Evolutionary conservation across 148 eudicot species (phyloP).

Genomic region (Vaccinium darrowii): DNA sequence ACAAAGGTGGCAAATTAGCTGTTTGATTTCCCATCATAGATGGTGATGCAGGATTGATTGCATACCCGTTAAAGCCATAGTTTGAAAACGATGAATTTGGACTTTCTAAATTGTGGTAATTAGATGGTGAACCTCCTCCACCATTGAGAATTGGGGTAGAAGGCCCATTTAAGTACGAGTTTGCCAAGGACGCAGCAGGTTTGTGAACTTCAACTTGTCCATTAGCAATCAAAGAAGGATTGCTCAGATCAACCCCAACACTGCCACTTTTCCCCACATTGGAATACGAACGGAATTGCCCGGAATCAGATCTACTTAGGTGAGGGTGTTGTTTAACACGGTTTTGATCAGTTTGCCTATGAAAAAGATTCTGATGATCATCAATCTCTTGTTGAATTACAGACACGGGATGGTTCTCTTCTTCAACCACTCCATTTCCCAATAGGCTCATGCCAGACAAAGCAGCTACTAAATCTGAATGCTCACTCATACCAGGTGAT

Average conservation of each 20-base stretch:
- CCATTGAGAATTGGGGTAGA: slow-evolving; percentile 30
- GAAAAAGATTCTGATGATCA: slow-evolving; percentile 38
- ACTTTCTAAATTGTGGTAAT: slow-evolving; percentile 62
- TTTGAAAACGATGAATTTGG: slow-evolving; percentile 71
- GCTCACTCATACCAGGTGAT: slow-evolving; percentile 34
- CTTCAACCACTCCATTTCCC: slow-evolving; percentile 40
- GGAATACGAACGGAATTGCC: slow-evolving; percentile 23
- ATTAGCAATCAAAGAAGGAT: slow-evolving; percentile 24
- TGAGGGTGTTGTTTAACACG: slow-evolving; percentile 34
- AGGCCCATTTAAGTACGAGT: slow-evolving; percentile 32
- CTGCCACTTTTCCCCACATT: not conserved
- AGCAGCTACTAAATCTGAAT: slow-evolving; percentile 54
- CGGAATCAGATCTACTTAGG: slow-evolving; percentile 33
- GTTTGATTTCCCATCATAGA: slow-evolving; percentile 63
- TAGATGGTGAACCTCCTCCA: slow-evolving; percentile 54
- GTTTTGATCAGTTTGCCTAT: slow-evolving; percentile 42
- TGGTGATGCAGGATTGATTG: slow-evolving; percentile 62
- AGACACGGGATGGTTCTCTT: slow-evolving; percentile 46
- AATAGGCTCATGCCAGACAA: slow-evolving; percentile 63
- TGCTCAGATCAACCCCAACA: slow-evolving; percentile 22
- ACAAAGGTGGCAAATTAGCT: slow-evolving; percentile 53
- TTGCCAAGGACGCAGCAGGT: slow-evolving; percentile 23
- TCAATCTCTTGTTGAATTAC: slow-evolving; percentile 43
- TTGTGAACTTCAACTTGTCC: slow-evolving; percentile 48
- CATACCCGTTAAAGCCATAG: slow-evolving; percentile 58